These are phyloP conservation scores for Chaetomium globosum DNA, from an alignment of 2,329 filamentous ascomycete species.

Conservation along the genomic window DNA sequence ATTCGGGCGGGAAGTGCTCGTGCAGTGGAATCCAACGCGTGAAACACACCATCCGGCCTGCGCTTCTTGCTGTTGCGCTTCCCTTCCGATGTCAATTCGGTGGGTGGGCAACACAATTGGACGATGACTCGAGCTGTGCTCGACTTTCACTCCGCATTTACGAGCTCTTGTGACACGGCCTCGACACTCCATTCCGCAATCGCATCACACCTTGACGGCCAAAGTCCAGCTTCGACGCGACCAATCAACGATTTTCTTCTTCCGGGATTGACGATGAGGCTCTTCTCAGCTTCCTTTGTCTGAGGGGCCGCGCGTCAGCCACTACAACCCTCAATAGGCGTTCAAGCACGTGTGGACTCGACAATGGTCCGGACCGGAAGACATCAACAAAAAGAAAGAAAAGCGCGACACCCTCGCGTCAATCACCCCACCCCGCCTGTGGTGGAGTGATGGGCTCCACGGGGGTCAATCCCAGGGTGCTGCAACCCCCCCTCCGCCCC, in stretches of 20 bases:
- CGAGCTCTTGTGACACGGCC: constrained; percentile 5
- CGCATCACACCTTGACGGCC: neutral
- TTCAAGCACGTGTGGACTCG: neutral
- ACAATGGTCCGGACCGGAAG: neutral
- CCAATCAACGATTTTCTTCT: constrained; percentile 22
- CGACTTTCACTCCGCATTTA: constrained; percentile 1
- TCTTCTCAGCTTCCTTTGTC: neutral
- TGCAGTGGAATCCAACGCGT: neutral
- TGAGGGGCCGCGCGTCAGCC: neutral
- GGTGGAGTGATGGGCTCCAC: constrained; percentile 1
- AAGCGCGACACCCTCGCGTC: constrained; percentile 1
- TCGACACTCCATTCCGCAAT: neutral
- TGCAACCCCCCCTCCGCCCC: too few relatives aligned
- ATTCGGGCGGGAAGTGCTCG: neutral
- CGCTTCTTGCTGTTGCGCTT: neutral
- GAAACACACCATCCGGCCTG: neutral
- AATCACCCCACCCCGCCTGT: neutral
- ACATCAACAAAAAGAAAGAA: neutral
- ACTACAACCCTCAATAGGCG: neutral
- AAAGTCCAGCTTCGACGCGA: too few relatives aligned
- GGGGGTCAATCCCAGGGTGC: neutral
- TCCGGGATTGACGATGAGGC: constrained; percentile 20
- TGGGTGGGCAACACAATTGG: neutral
- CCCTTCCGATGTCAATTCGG: neutral
- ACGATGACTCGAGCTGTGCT: neutral